Evolutionary conservation across 192 early-diverging fungal species (phyloP), one percentile per base, ranked within the genome.

Genomic region (Entomortierella lignicola): DNA sequence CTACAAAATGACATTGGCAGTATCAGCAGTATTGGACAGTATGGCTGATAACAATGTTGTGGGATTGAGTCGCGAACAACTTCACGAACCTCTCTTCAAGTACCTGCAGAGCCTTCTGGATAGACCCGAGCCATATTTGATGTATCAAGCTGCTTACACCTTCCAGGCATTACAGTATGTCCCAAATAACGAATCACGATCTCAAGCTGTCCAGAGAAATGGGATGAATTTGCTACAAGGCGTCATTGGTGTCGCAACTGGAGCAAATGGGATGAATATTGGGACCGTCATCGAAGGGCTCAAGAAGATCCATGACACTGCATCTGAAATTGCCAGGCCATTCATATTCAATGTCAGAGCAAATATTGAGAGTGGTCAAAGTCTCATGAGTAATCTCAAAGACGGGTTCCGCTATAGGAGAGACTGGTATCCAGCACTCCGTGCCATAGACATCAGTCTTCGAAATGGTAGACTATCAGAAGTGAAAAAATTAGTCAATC

Each of bases 141-240:
- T 50, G 55, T 66, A 48, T 21, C 55, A 47, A 15, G 65, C 55
- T 30, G 55, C 65, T 0, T 66, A 57, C 27, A 54, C 65, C 15
- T 66, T 57, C 10, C 65, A 66, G 15, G 65, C 65, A 13, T 29
- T 66, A n/a, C 41, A 34, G 8, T 50, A 34, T 27, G 65, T 66
- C 41, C 65, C 65, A 21, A 29, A 66, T 51, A 21, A 66, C 29
- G 65, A 66, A 48, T 21, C 18, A 18, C 55, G 51, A 0, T 66
- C 37, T 53, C 65, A 66, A 32, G 53, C 65, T 1, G 23, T 41
- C 18, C 2, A 20, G n/a, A 18, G 65, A 39, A 34, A 54, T 0
- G 21, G 27, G 11, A 21, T 26, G 20, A 25, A 8, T 0, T 41
- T 66, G 4, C 0, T 57, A 8, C 0, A 57, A 20, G 55, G 65